A percentile compares a stretch with the other conserved stretches of the same genome.
These are phyloP conservation scores for Hymenoscyphus infarciens DNA, from an alignment of 2,329 filamentous ascomycete species.

Conservation along the genomic window DNA sequence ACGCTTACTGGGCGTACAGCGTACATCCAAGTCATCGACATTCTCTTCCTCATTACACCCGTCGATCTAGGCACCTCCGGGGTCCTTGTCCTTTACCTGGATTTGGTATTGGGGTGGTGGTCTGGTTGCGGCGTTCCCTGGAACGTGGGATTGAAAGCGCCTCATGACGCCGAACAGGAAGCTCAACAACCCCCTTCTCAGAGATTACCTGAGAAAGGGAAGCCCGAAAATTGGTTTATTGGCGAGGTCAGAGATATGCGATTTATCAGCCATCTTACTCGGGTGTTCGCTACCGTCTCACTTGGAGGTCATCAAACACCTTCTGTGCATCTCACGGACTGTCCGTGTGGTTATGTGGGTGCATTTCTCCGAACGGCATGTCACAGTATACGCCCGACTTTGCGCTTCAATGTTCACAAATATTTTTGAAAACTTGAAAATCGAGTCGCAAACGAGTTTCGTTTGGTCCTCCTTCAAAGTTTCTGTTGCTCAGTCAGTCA, in stretches of 20 bases:
- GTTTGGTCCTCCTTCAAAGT: neutral
- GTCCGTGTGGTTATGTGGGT: constrained; percentile 5
- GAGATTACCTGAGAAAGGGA: neutral
- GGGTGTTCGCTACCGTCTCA: constrained; percentile 19
- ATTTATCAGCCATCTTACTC: neutral
- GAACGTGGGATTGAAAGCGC: constrained; percentile 7
- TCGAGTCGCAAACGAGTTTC: neutral
- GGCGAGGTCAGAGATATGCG: neutral
- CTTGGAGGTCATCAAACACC: constrained; percentile 22
- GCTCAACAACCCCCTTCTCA: neutral
- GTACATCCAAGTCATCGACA: constrained; percentile 13
- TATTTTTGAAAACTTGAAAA: neutral
- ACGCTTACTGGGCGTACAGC: constrained; percentile 13
- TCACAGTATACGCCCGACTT: constrained; percentile 3
- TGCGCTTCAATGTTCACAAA: neutral
- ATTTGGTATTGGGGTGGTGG: neutral
- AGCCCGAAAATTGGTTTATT: neutral
- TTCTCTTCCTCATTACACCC: constrained; percentile 18
- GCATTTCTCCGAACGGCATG: constrained; percentile 5
- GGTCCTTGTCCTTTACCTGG: constrained; percentile 1
- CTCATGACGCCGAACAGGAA: constrained; percentile 9
- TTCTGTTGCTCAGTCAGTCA: neutral
- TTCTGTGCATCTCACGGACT: constrained; percentile 10
- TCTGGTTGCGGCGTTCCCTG: neutral
- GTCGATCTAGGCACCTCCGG: constrained; percentile 10